A percentile compares a stretch with the other conserved stretches of the same genome.
Conservation (phyloP, 1,139 yeast genomes). For the Pichia sp. region DNA sequence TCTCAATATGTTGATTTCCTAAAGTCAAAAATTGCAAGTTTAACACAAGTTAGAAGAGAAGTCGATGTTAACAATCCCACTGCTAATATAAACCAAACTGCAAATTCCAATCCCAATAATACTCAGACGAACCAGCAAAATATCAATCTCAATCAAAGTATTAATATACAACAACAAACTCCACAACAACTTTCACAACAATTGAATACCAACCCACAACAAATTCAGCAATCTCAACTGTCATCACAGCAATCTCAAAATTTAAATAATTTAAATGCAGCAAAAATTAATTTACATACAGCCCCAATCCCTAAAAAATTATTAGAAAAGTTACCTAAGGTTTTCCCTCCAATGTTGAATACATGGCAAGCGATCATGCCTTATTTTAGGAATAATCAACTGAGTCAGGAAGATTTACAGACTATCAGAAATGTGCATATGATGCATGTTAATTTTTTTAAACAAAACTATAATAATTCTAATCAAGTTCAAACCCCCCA, state of each 20-base stretch:
- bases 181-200: conserved; percentile 1
- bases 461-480: conserved; percentile 22
- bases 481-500: conserved; percentile 16
- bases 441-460: conserved; percentile 47
- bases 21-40: conserved; percentile 26
- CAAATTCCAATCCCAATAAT: too few species aligned
- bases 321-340: conserved; percentile 59
- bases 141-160: background rate
- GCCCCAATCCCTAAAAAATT: conserved; percentile 73
- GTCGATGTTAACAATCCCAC: background rate
- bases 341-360: conserved; percentile 71
- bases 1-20: conserved; percentile 28
- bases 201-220: too few species aligned
- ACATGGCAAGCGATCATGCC: conserved; percentile 84
- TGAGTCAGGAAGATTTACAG: conserved; percentile 50
- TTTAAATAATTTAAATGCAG: conserved; percentile 3
- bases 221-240: background rate
- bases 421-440: conserved; percentile 56
- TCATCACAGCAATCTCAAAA: conserved; percentile 11
- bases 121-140: background rate
- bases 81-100: too few species aligned
- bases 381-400: conserved; percentile 47
- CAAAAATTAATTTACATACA: conserved; percentile 39
- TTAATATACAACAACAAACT: background rate
- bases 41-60: conserved; percentile 25